Evolutionary conservation across 495 filamentous ascomycete species (phyloP), one percentile per base, ranked within the genome.

Genomic region (Daldinia childiae): DNA sequence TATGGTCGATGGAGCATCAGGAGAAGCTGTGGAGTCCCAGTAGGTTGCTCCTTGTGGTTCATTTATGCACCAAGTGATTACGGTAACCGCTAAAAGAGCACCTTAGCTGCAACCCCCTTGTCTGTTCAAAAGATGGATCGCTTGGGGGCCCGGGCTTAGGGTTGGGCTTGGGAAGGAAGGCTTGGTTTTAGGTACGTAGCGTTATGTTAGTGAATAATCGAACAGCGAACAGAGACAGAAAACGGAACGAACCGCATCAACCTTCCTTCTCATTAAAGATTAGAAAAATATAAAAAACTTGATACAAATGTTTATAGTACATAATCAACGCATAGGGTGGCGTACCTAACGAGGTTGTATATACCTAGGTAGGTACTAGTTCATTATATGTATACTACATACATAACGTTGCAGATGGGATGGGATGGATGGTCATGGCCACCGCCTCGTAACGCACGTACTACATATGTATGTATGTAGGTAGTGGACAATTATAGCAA

Each of bases 21-120:
- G 66, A 69, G 71, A 69, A 73, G 70, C 39, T 52, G 71, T 69
- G 66, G 71, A 60, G 63, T 64, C 66, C 66, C 67, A 64, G 62
- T 59, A 54, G 59, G 62, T 74, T 64, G 67, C 67, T 74, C 67
- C 72, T 68, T 74, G 48, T 74, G 72, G 72, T 74, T 74, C 72
- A 67, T 70, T 71, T 36, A 70, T 74, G 72, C 72, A 74, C 51
- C 54, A 36, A 71, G 64, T 74, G 71, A 71, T 71, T 74, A 59
- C 72, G 60, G 72, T 74, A 74, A 68, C 63, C 72, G 71, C 71
- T 74, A 70, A 67, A 65, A 66, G 57, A 43, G 62, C 48, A 63
- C 58, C 62, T 63, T 65, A 62, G 55, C 60, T 68, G 56, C 57
- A 17, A 58, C 62, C 68, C 69, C 65, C 70, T 61, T 69, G 65